Base-by-base conservation (phyloP, 1,139 yeast genomes). In the Debaryomycetaceae sp. region DNA sequence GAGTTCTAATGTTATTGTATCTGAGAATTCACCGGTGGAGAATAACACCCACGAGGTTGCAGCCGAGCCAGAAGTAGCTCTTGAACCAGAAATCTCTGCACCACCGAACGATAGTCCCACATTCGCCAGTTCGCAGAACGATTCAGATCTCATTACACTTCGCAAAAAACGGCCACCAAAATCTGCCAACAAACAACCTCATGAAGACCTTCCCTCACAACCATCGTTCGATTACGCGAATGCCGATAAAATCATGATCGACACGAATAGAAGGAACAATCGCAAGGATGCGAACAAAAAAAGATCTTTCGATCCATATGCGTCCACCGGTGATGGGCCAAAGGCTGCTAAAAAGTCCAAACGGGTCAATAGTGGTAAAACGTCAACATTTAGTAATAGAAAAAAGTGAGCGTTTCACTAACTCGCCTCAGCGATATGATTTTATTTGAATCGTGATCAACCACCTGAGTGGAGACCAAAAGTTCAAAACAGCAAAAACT, bases 261-360 rank as follows among this genome's bases (percentile, higher is more conserved):
- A 47, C 24, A 28, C 49, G 30, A 39, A 52, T 36, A 46, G 45
- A 18, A 40, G 45, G 13, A 45, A 45, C 25, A 48, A 42, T 12
- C 35, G 36, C 17, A 41, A 45, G 8, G 35, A 35, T 6, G 42
- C 44, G 13, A 45, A 46, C 30, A 72, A 67, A 46, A 72, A 71
- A 47, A 65, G 71, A 37, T 58, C 71, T 3, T 81, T 76, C 42
- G 82, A 81, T 53, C 88, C 89, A 2, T 80, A 78, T 43, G 51
- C 64, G 5, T 52, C 50, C 33, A 63, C 61, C 5, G 58, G 65
- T 21, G 60, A 58, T 21, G 80, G 77, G 4, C 82, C 81, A 6
- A 56, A 56, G 42, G 65, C 71, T 6, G 69, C 71, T 3, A 76
- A 73, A 53, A 68, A 61, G 42, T 51, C 58, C 18, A 61, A 56